A percentile compares a stretch with the other conserved stretches of the same genome.
Conservation (phyloP, 2,329 filamentous ascomycete genomes). For the Aurifilum marmelostoma region DNA sequence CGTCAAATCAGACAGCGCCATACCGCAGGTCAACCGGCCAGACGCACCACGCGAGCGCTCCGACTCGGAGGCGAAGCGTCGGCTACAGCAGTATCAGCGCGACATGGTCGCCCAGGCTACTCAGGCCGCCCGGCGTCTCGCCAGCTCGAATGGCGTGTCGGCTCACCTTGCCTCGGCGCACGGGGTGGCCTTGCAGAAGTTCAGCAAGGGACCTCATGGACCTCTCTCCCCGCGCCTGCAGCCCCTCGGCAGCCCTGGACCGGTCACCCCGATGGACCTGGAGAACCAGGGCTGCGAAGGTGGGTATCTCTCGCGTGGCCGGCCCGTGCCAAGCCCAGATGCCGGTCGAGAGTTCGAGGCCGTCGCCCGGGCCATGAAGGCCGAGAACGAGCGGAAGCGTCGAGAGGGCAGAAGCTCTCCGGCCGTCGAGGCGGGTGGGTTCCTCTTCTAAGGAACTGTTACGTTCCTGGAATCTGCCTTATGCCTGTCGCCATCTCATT, state of each 20-base stretch:
- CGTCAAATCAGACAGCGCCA: conserved; percentile 42
- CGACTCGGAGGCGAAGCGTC: conserved; percentile 53
- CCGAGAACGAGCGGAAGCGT: conserved; percentile 40
- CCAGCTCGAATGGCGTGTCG: conserved; percentile 35
- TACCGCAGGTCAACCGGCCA: conserved; percentile 33
- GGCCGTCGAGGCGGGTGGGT: conserved; percentile 38
- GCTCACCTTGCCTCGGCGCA: conserved; percentile 39
- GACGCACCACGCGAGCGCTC: conserved; percentile 40
- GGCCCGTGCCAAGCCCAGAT: conserved; percentile 29
- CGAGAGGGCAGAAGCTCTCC: conserved; percentile 40
- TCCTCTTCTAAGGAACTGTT: conserved; percentile 34
- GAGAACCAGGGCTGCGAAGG: conserved; percentile 45
- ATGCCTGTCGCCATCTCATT: neutral
- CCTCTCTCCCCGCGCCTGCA: conserved; percentile 54
- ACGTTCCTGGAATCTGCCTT: neutral
- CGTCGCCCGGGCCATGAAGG: conserved; percentile 37
- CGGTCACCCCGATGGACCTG: conserved; percentile 65
- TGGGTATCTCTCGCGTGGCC: conserved; percentile 40
- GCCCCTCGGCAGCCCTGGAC: conserved; percentile 61
- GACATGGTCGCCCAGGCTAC: conserved; percentile 64
- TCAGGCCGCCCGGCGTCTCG: conserved; percentile 44
- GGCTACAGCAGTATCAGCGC: conserved; percentile 61
- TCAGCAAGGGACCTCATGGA: conserved; percentile 3
- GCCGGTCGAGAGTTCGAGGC: conserved; percentile 35
- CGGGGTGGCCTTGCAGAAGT: conserved; percentile 45